Percentiles rank a stretch among this genome's conserved stretches.
Evolutionary conservation across 73 alveolate species (phyloP).

Genomic region (Blepharisma stoltei): DNA sequence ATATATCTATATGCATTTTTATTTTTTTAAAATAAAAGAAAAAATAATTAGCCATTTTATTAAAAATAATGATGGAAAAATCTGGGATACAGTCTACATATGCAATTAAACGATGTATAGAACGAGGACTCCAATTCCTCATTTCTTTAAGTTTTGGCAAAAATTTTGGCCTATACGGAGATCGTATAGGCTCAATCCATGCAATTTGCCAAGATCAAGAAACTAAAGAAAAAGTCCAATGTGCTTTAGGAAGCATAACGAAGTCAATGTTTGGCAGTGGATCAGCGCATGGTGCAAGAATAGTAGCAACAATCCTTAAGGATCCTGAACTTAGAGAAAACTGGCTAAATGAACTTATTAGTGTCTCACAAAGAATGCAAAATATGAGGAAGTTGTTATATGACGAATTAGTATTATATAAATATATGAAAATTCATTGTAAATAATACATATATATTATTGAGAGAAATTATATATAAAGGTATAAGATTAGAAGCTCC

Average conservation of each 20-base stretch:
- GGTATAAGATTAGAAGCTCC: constrained; percentile 64
- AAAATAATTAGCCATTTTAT: no score
- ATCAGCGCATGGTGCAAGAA: constrained; percentile 74
- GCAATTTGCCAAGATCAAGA: constrained; percentile 66
- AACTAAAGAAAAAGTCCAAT: constrained; percentile 59
- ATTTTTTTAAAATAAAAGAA: no score
- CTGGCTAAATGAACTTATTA: constrained; percentile 68
- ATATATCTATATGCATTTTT: no score
- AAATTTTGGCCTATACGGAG: constrained; percentile 95
- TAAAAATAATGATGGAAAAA: no score
- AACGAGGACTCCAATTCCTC: constrained; percentile 58
- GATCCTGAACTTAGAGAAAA: constrained; percentile 60
- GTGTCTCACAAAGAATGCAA: constrained; percentile 65
- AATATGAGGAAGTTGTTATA: constrained; percentile 59
- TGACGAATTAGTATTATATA: constrained; percentile 39
- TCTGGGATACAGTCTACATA: no score
- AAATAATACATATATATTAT: no score
- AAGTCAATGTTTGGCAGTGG: constrained; percentile 68
- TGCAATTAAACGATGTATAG: constrained; percentile 73
- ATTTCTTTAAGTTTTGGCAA: constrained; percentile 88
- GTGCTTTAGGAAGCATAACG: constrained; percentile 55
- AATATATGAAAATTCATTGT: no score
- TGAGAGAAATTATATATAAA: no score
- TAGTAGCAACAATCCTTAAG: constrained; percentile 59
- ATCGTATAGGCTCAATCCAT: constrained; percentile 85